Conservation (phyloP, 306 rosid genomes). For the Cucumis hystrix region DNA sequence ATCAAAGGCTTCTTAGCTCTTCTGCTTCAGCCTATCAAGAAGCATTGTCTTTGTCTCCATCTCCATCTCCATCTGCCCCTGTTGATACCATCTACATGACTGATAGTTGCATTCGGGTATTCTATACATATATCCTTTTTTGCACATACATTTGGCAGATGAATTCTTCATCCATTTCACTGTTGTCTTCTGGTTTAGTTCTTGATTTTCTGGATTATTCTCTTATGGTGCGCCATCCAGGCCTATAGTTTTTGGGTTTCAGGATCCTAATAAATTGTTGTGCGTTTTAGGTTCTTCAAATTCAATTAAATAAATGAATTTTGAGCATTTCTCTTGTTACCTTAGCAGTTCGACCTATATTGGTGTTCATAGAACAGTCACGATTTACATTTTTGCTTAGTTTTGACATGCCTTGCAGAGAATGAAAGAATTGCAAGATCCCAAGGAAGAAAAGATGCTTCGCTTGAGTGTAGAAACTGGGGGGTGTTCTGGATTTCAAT, state of each 20-base stretch:
- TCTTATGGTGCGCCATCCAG: neutral
- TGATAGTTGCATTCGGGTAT: constrained; percentile 55
- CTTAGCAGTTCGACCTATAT: neutral
- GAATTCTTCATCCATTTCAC: neutral
- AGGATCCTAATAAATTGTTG: neutral
- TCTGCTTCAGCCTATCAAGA: constrained; percentile 39
- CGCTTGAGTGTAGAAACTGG: constrained; percentile 84
- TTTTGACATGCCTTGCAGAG: constrained; percentile 29
- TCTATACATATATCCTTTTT: neutral
- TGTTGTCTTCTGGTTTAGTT: neutral
- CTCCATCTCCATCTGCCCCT: constrained; percentile 14
- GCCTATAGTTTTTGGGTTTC: neutral
- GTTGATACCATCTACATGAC: constrained; percentile 44
- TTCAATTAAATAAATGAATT: neutral
- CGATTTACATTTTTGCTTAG: neutral
- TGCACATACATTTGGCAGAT: neutral
- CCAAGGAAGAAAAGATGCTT: constrained; percentile 39
- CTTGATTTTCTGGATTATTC: neutral
- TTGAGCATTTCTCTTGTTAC: neutral
- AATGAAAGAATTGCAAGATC: constrained; percentile 57
- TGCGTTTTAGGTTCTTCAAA: neutral
- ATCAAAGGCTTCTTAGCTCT: constrained; percentile 34
- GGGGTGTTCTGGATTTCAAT: constrained; percentile 96
- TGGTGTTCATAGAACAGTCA: neutral
- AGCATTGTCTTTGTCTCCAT: constrained; percentile 18